phyloP scores from a whole-genome alignment of 148 eudicot species.

The Rheum nobile region DNA sequence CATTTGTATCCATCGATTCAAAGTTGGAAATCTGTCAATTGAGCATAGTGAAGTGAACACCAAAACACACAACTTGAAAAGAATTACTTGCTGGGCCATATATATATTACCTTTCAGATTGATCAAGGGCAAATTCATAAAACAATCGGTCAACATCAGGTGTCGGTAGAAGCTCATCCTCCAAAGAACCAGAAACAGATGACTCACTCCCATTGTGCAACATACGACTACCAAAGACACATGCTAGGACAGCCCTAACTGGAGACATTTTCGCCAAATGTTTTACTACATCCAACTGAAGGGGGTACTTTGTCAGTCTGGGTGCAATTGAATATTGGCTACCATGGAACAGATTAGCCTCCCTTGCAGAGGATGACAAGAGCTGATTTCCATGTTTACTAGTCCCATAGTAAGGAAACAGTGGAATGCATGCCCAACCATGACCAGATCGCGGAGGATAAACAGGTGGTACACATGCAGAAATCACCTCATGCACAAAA shows the following conservation, averaged over 20 bases:
- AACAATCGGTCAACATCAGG: conserved; percentile 79
- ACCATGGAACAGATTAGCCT: conserved; percentile 45
- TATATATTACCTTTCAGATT: conserved; percentile 63
- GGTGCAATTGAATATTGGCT: conserved; percentile 47
- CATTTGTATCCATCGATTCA: conserved; percentile 99
- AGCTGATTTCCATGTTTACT: conserved; percentile 33
- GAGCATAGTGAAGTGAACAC: conserved; percentile 3
- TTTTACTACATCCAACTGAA: conserved; percentile 80
- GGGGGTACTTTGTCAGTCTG: conserved; percentile 74
- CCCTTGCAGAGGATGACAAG: conserved; percentile 51
- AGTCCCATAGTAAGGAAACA: conserved; percentile 45
- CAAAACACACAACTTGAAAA: background rate
- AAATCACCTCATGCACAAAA: conserved; percentile 96
- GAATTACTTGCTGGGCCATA: background rate
- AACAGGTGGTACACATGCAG: conserved; percentile 98
- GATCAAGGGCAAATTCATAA: conserved; percentile 96
- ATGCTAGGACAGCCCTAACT: conserved; percentile 90
- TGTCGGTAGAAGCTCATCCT: conserved; percentile 47
- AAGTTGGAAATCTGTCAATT: conserved; percentile 73
- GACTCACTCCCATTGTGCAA: conserved; percentile 62
- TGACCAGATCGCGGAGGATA: conserved; percentile 88
- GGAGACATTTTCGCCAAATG: conserved; percentile 91
- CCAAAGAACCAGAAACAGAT: conserved; percentile 45
- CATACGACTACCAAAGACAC: conserved; percentile 92
- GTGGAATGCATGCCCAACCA: conserved; percentile 98